Evolutionary conservation across 2,329 filamentous ascomycete species (phyloP).

Genomic region (Microdochium bolleyi): DNA sequence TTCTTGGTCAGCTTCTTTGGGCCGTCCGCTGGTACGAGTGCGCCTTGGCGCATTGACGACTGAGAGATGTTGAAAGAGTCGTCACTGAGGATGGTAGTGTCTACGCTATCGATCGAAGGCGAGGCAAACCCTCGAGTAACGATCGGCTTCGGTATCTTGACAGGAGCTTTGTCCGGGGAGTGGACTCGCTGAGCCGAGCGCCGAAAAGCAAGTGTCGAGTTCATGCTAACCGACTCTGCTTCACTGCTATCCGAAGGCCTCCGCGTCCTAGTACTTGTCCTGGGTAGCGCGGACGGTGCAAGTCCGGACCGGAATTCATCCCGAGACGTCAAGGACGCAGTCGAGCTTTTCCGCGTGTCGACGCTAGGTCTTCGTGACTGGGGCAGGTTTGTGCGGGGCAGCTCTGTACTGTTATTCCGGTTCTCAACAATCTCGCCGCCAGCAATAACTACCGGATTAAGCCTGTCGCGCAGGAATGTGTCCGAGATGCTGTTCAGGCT

Average conservation of each 20-base stretch:
- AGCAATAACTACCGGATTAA: slow-evolving; percentile 59
- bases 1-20: slow-evolving; percentile 50
- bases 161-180: slow-evolving; percentile 29
- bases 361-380: slow-evolving; percentile 27
- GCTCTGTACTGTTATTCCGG: slow-evolving; percentile 42
- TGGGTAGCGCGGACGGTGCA: slow-evolving; percentile 47
- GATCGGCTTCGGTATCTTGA: slow-evolving; percentile 46
- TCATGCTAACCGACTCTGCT: slow-evolving; percentile 38
- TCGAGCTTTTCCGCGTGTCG: slow-evolving; percentile 33
- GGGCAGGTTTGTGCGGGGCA: slow-evolving; percentile 40
- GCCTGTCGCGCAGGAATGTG: slow-evolving; percentile 51
- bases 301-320: slow-evolving; percentile 35
- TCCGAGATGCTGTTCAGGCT: slow-evolving; percentile 40
- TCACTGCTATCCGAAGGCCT: slow-evolving; percentile 50
- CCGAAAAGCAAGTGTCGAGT: slow-evolving; percentile 45
- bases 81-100: slow-evolving; percentile 49
- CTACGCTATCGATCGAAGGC: slow-evolving; percentile 47
- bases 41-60: background rate
- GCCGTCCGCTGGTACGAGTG: slow-evolving; percentile 17
- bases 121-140: slow-evolving; percentile 33
- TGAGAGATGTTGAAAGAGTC: slow-evolving; percentile 29
- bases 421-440: slow-evolving; percentile 57
- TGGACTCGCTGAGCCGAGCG: slow-evolving; percentile 45
- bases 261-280: slow-evolving; percentile 21
- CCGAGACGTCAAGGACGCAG: slow-evolving; percentile 28